Evolutionary conservation across 2,329 filamentous ascomycete genomes (phyloP).

Genomic region (Fragosphaeria purpurea): DNA sequence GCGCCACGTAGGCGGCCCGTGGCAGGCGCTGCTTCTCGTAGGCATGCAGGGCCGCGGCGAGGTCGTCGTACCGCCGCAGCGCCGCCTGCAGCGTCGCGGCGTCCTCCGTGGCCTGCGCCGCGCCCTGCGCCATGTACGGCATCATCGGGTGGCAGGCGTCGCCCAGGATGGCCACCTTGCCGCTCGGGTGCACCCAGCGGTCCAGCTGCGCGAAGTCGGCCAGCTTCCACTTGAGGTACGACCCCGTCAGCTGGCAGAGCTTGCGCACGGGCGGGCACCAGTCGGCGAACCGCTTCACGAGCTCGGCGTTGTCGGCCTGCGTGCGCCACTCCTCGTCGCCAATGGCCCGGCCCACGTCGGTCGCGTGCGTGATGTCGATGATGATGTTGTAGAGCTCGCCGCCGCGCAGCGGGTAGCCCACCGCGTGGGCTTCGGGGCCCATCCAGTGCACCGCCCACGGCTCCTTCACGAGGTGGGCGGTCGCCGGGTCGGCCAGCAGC

Average conservation of each 20-base stretch:
- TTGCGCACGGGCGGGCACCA: constrained; percentile 18
- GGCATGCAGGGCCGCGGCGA: too few relatives aligned
- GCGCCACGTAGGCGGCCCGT: too few relatives aligned
- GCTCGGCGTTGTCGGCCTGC: constrained; percentile 15
- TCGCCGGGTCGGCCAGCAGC: too few relatives aligned
- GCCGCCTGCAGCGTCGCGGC: constrained; percentile 27
- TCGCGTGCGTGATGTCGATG: too few relatives aligned
- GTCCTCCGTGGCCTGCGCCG: constrained; percentile 31
- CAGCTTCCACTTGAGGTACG: too few relatives aligned
- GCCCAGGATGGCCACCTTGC: constrained; percentile 29
- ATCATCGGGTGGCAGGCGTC: constrained; percentile 36
- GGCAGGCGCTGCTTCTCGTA: too few relatives aligned
- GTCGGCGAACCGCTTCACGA: constrained; percentile 17
- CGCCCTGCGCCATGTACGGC: constrained; percentile 18
- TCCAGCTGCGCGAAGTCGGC: too few relatives aligned
- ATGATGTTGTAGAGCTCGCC: too few relatives aligned
- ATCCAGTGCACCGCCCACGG: too few relatives aligned
- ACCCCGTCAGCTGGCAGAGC: constrained; percentile 20
- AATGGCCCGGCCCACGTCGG: constrained; percentile 12
- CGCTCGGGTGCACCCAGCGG: constrained; percentile 8
- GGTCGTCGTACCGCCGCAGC: constrained; percentile 13
- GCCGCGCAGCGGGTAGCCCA: too few relatives aligned
- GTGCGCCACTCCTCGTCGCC: constrained; percentile 17
- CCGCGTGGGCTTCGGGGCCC: too few relatives aligned
- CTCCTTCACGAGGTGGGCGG: too few relatives aligned